phyloP scores from a whole-genome alignment of 441 rosid species.

The Dalechampia spathulata region DNA sequence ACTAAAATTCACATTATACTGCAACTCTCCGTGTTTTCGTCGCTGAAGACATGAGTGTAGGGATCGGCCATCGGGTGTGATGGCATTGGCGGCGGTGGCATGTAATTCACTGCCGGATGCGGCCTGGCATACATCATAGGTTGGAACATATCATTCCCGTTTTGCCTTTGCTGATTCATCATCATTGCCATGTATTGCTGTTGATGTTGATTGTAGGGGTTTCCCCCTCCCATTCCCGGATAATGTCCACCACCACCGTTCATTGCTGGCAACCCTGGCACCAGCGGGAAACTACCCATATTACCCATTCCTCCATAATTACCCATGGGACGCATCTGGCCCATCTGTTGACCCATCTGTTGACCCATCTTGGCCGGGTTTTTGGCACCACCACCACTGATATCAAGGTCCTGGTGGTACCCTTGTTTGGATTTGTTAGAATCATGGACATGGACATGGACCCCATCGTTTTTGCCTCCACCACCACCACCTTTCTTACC shows the following conservation, averaged over 20 bases:
- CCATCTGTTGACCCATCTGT: slow-evolving; percentile 49
- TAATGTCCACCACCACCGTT: slow-evolving; percentile 32
- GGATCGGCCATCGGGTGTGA: slow-evolving; percentile 40
- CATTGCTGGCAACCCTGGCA: slow-evolving; percentile 71
- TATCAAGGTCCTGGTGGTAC: slow-evolving; percentile 31
- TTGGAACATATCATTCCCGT: slow-evolving; percentile 69
- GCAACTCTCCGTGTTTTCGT: slow-evolving; percentile 84
- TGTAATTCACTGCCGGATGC: slow-evolving; percentile 46
- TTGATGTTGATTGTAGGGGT: slow-evolving; percentile 43
- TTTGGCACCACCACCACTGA: slow-evolving; percentile 23
- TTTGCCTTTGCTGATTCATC: slow-evolving; percentile 71
- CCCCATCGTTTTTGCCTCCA: slow-evolving; percentile 46
- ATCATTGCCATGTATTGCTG: slow-evolving; percentile 76
- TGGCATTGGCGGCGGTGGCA: slow-evolving; percentile 46
- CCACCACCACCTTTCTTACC: slow-evolving; percentile 58
- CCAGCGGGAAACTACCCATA: slow-evolving; percentile 35
- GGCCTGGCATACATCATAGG: slow-evolving; percentile 84
- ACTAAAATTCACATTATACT: slow-evolving; percentile 58
- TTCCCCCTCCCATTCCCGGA: slow-evolving; percentile 29
- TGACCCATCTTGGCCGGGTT: slow-evolving; percentile 34
- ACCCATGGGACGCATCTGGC: slow-evolving; percentile 15
- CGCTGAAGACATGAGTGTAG: slow-evolving; percentile 67
- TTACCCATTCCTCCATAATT: slow-evolving; percentile 22
- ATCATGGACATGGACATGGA: slow-evolving; percentile 31
- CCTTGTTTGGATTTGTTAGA: slow-evolving; percentile 35